Base-by-base conservation (phyloP, 2,329 filamentous ascomycete genomes). In the Pseudogymnoascus sp. region DNA sequence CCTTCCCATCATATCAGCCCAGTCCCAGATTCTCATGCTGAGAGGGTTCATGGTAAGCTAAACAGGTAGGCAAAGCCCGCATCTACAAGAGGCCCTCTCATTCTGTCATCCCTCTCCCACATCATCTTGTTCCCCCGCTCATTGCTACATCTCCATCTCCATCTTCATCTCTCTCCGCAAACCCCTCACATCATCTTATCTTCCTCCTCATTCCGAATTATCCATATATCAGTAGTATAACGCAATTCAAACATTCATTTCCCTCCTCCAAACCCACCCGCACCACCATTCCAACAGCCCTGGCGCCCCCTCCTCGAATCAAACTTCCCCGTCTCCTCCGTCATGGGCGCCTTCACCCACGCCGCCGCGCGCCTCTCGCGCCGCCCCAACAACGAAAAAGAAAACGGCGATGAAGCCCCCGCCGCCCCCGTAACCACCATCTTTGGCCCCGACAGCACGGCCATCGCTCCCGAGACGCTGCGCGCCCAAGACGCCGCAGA, bases 1-100 rank as follows among this genome's bases (percentile, higher is more conserved):
- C 46, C n/a, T 53, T 53, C 46, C 46, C 46, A 53, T 53, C 8
- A 53, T 33, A 53, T 53, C 46, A 53, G 46, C 14, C 26, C 46
- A 53, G 14, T 31, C 26, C 46, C 26, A 33, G 14, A 53, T 19
- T 53, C n/a, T 19, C 26, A 53, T 31, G 19, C 46, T 19, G n/a
- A 3, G 22, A 50, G 24, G 14, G 46, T 3, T 12, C 46, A 16
- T 33, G 26, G 46, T 53, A 31, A 33, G 26, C 46, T 53, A 53
- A 53, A 19, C 46, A 53, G 46, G 46, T 19, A 33, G 8, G 46
- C 4, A 33, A 53, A 19, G 1, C 46, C 46, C 26, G n/a, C 46
- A 19, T 33, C 26, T 53, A 53, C 46, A 53, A 53, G 46, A 33
- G 7, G 46, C n/a, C 26, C 12, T 53, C 26, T 19, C 46, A 53